phyloP scores from a whole-genome alignment of 1,284 basidiomycete species.

The Crucibulum parvulum region DNA sequence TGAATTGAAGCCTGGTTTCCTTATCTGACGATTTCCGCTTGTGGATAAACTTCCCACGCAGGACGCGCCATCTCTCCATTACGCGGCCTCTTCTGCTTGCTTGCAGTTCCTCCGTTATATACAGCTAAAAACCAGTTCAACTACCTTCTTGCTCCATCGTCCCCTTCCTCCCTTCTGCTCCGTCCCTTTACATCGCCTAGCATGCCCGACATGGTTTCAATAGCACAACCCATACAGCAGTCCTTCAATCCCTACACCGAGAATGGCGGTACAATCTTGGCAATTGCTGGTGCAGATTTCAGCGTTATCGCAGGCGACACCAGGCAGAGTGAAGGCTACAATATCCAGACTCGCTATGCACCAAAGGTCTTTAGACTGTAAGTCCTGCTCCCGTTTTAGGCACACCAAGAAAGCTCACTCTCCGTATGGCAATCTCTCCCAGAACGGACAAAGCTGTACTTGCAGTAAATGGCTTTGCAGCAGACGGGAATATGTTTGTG shows the following conservation, averaged over 20 bases:
- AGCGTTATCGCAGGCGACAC: conserved; percentile 95
- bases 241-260: conserved; percentile 89
- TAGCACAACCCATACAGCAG: conserved; percentile 57
- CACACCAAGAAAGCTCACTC: neutral
- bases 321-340: conserved; percentile 92
- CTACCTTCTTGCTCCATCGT: conserved; percentile 1
- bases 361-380: conserved; percentile 88
- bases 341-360: conserved; percentile 96
- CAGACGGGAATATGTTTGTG: conserved; percentile 95
- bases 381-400: conserved; percentile 31
- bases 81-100: conserved; percentile 34
- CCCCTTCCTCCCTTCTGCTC: conserved; percentile 1
- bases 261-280: conserved; percentile 94
- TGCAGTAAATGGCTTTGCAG: conserved; percentile 94
- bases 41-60: conserved; percentile 32
- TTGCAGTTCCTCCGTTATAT: conserved; percentile 13
- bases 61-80: conserved; percentile 38
- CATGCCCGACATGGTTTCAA: conserved; percentile 37
- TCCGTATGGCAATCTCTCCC: conserved; percentile 7
- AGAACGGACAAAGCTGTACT: conserved; percentile 94
- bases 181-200: neutral
- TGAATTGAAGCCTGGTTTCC: neutral
- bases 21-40: neutral
- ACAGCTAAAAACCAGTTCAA: neutral
- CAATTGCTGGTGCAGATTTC: conserved; percentile 92